Evolutionary conservation across 345 rosid species (phyloP), one percentile per base, ranked within the genome.

Genomic region (Crucihimalaya himalaica): DNA sequence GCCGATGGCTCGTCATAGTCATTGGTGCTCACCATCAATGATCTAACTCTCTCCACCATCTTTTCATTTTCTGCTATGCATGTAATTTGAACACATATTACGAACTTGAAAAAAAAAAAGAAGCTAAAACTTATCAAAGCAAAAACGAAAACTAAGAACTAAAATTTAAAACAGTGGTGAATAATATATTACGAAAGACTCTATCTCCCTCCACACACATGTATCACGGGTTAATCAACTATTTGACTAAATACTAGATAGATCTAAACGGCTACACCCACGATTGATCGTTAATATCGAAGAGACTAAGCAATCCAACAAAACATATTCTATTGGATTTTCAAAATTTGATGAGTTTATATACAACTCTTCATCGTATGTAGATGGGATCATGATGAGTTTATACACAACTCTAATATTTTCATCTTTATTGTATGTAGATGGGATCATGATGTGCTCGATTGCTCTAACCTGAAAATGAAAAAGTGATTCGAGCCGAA

Each of bases 1-100:
- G 95, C 89, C 0, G 84, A 55, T 32, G 92, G 87, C 29, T 47
- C 84, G 8, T 10, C 60, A 25, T 88, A 88, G 68, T 91, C 97
- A 37, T 84, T 48, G 25, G 85, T 62, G 21, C 62, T 74, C 71
- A 73, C 75, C 81, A 32, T 73, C 72, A 91, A 29, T 8, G 85
- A 70, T 79, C 97, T 81, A 67, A 81, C 83, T 69, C 72, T 48
- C 57, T 28, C 32, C 59, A 46, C 52, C 73, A 67, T 12, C 69
- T 57, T 73, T 18, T 70, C 76, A 25, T 72, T 64, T 39, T 35
- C 84, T 84, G 56, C 66, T 16, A 40, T 69, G 64, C 74, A 62
- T 51, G 53, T 21, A 31, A 5, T 8, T 52, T 18, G 2, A 62
- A 10, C 27, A 14, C 16, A 61, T 76, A 13, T 51, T 57, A 57